Evolutionary conservation across 139 green algal species (phyloP).

Genomic region (Chlorella vulgaris): DNA sequence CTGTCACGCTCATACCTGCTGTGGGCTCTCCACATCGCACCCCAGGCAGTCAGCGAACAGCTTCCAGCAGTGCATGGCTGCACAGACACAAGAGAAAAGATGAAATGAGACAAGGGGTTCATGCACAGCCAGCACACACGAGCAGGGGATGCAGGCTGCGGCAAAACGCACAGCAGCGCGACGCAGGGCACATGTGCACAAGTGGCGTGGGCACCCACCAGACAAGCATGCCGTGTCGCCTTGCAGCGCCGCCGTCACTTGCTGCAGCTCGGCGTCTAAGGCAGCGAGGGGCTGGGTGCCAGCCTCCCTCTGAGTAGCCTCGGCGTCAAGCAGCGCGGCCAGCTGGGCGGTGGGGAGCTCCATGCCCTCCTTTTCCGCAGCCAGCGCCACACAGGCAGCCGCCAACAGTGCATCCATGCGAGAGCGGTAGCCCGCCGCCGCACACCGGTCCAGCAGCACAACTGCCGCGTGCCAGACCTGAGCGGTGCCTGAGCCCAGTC

Average conservation of each 20-base stretch:
- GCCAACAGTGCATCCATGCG: neutral
- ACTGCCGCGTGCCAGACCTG: neutral
- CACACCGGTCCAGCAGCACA: constrained; percentile 25
- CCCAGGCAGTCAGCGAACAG: constrained; percentile 34
- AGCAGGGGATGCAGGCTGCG: neutral
- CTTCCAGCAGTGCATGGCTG: constrained; percentile 38
- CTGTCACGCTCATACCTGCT: neutral
- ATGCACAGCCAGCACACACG: neutral
- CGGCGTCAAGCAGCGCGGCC: neutral
- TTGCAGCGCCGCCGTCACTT: constrained; percentile 7
- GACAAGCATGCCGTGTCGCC: constrained; percentile 24
- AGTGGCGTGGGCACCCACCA: neutral
- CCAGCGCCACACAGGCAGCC: constrained; percentile 15
- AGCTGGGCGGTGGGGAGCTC: neutral
- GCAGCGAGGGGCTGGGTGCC: constrained; percentile 3
- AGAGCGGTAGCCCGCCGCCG: neutral
- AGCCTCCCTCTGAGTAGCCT: neutral
- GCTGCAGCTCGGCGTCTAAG: constrained; percentile 13
- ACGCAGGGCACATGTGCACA: neutral
- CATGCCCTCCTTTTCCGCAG: neutral
- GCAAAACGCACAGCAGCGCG: neutral
- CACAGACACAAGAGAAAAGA: neutral
- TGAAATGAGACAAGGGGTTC: neutral
- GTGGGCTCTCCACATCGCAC: constrained; percentile 1
- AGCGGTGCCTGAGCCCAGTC: neutral